Percentiles rank a stretch among this genome's conserved stretches.
phyloP scores from a whole-genome alignment of 768 basidiomycete genomes.

The Amanita inopinata region DNA sequence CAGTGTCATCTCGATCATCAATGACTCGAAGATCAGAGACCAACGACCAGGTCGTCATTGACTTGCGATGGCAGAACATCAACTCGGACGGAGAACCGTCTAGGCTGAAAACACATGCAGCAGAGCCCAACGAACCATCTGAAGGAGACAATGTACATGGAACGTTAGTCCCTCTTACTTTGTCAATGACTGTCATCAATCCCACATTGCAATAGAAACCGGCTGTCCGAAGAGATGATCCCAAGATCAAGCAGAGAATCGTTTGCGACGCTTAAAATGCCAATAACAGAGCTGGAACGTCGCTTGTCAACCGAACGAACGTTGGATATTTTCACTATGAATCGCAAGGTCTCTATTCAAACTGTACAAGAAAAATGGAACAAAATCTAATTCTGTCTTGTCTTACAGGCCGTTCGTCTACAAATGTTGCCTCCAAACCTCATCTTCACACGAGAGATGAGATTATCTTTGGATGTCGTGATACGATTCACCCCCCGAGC shows the following conservation, averaged over 20 bases:
- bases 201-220: too few species aligned
- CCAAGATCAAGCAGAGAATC: constrained; percentile 23
- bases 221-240: not conserved
- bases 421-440: constrained; percentile 81
- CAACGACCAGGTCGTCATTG: constrained; percentile 51
- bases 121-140: constrained; percentile 23
- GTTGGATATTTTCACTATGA: constrained; percentile 94
- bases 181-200: too few species aligned
- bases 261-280: constrained; percentile 39
- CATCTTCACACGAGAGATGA: constrained; percentile 68
- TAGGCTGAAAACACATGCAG: constrained; percentile 11
- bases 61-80: constrained; percentile 31
- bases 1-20: constrained; percentile 11
- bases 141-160: constrained; percentile 51
- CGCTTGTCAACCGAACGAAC: constrained; percentile 69
- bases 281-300: constrained; percentile 72
- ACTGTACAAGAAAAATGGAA: not conserved
- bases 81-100: not conserved
- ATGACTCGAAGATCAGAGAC: constrained; percentile 21
- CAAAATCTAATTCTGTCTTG: constrained; percentile 2
- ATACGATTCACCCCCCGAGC: constrained; percentile 72
- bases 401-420: constrained; percentile 67
- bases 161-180: constrained; percentile 44
- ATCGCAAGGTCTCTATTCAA: constrained; percentile 56
- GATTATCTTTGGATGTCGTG: constrained; percentile 59